A percentile compares a stretch with the other conserved stretches of the same genome.
Evolutionary conservation across 2,329 filamentous ascomycete genomes (phyloP).

Genomic region (Cadophora sp.): DNA sequence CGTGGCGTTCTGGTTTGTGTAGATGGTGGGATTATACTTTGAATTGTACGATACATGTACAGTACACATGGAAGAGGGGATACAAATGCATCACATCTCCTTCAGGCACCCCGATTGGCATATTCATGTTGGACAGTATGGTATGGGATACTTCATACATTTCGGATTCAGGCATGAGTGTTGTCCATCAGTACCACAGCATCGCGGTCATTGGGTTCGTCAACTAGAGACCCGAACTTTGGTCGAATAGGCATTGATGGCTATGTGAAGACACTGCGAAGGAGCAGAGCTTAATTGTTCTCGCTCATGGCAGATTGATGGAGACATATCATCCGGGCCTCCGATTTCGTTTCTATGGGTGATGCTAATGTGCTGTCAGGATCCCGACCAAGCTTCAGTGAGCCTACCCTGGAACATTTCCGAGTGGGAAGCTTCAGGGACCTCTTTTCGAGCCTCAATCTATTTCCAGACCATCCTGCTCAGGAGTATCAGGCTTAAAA

Average conservation of each 20-base stretch:
- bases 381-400: neutral
- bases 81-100: conserved; percentile 1
- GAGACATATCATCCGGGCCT: neutral
- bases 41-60: conserved; percentile 13
- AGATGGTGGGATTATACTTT: neutral
- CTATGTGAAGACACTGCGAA: neutral
- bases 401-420: neutral
- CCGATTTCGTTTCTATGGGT: neutral
- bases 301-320: neutral
- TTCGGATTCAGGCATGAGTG: neutral
- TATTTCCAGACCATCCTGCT: conserved; percentile 4
- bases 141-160: neutral
- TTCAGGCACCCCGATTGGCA: neutral
- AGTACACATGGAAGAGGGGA: neutral
- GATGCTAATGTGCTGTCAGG: neutral
- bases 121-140: neutral
- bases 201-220: neutral
- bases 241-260: neutral
- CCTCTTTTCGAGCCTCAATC: neutral
- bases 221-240: neutral
- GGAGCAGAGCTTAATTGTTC: neutral
- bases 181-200: neutral
- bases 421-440: neutral
- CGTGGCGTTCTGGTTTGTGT: neutral
- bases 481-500: neutral